phyloP scores from a whole-genome alignment of 352 stramenopile species.

The Peronospora farinosa region DNA sequence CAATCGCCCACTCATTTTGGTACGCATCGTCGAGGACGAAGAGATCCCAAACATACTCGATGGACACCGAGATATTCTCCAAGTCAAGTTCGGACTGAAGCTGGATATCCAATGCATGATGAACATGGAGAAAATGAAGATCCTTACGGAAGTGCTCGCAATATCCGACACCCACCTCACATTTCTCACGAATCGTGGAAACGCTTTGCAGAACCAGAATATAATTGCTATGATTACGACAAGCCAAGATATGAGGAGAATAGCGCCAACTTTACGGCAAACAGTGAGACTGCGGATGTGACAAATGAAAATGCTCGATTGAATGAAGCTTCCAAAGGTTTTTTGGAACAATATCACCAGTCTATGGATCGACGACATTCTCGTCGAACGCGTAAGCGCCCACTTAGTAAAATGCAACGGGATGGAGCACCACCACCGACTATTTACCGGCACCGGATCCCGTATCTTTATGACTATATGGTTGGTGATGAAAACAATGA shows the following conservation, averaged over 20 bases:
- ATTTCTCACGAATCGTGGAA: slow-evolving; percentile 17
- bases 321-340: slow-evolving; percentile 2
- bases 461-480: slow-evolving; percentile 34
- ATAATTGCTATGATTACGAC: slow-evolving; percentile 15
- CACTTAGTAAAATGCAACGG: slow-evolving; percentile 17
- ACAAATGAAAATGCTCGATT: slow-evolving; percentile 12
- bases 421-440: slow-evolving; percentile 13
- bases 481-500: slow-evolving; percentile 31
- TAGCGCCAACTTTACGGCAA: slow-evolving; percentile 6
- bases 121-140: slow-evolving; percentile 7
- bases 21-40: slow-evolving; percentile 12
- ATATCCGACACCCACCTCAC: slow-evolving; percentile 4
- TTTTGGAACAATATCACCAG: slow-evolving; percentile 9
- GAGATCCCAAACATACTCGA: slow-evolving; percentile 18
- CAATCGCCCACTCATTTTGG: slow-evolving; percentile 15
- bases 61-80: slow-evolving; percentile 12
- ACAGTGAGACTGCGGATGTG: slow-evolving; percentile 15
- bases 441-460: slow-evolving; percentile 29
- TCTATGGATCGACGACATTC: slow-evolving; percentile 8
- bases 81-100: slow-evolving; percentile 6
- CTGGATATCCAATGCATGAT: slow-evolving; percentile 19
- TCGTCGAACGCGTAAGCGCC: slow-evolving; percentile 23
- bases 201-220: slow-evolving; percentile 14
- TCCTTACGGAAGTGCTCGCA: slow-evolving; percentile 1
- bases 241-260: slow-evolving; percentile 4